Evolutionary conservation across 495 filamentous ascomycete species (phyloP).

Genomic region (Lasiosphaeria miniovina): DNA sequence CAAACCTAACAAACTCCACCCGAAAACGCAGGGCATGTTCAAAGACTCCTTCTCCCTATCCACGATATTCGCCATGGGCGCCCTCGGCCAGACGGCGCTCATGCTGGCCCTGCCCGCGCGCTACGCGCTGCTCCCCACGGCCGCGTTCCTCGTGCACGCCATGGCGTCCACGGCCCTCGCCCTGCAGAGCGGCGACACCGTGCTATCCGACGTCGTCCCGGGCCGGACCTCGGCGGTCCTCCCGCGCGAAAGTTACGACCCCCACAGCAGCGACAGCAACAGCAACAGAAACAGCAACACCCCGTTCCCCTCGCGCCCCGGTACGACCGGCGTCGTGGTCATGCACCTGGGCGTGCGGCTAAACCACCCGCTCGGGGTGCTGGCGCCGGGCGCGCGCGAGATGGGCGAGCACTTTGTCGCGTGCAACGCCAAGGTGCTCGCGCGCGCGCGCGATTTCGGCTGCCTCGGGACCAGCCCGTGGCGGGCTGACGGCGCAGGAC

Average conservation of each 20-base stretch:
- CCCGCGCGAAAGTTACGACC: slow-evolving; percentile 11
- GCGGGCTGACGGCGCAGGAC: slow-evolving; percentile 20
- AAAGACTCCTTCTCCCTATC: slow-evolving; percentile 33
- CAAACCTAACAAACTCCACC: not conserved
- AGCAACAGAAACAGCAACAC: not conserved
- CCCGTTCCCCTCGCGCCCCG: slow-evolving; percentile 4
- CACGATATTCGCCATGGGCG: slow-evolving; percentile 45
- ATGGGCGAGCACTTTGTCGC: slow-evolving; percentile 26
- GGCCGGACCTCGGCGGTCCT: slow-evolving; percentile 13
- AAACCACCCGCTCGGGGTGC: slow-evolving; percentile 33
- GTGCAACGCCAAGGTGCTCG: slow-evolving; percentile 11
- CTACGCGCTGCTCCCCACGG: slow-evolving; percentile 33
- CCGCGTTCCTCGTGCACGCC: slow-evolving; percentile 33
- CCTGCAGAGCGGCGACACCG: not conserved
- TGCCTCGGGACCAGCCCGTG: slow-evolving; percentile 26
- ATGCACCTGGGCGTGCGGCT: slow-evolving; percentile 26
- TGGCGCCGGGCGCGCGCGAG: slow-evolving; percentile 31
- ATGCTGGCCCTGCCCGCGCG: slow-evolving; percentile 37
- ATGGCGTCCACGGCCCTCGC: slow-evolving; percentile 24
- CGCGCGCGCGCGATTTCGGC: slow-evolving; percentile 33
- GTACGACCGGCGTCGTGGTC: slow-evolving; percentile 17
- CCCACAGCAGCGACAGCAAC: not conserved
- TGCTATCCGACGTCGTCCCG: slow-evolving; percentile 6
- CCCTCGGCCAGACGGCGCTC: slow-evolving; percentile 35
- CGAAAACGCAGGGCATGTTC: slow-evolving; percentile 8